Evolutionary conservation across 768 basidiomycete species (phyloP).

Genomic region (Saitozyma sp.): DNA sequence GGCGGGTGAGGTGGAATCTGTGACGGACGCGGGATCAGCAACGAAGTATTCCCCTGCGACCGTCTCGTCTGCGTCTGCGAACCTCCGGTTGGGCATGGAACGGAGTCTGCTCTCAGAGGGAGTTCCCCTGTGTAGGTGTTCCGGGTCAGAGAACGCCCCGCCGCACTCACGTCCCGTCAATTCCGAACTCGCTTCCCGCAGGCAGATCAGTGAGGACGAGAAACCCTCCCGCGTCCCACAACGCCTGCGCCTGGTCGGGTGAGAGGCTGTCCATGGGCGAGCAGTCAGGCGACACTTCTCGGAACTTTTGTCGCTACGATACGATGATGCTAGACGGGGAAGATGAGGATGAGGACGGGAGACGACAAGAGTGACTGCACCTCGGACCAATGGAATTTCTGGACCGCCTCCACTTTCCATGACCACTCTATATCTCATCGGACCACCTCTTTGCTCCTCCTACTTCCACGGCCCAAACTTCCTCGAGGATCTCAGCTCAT

Average conservation of each 20-base stretch:
- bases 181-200: slow-evolving; percentile 50
- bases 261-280: slow-evolving; percentile 28
- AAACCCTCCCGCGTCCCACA: slow-evolving; percentile 52
- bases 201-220: slow-evolving; percentile 49
- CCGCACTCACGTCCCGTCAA: slow-evolving; percentile 50
- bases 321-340: too few relatives aligned
- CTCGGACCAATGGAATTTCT: too few relatives aligned
- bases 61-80: slow-evolving; percentile 2
- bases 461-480: too few relatives aligned
- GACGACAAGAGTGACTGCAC: too few relatives aligned
- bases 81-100: slow-evolving; percentile 10
- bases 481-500: too few relatives aligned
- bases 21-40: background rate
- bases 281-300: too few relatives aligned
- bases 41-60: background rate
- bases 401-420: too few relatives aligned
- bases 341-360: too few relatives aligned
- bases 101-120: background rate
- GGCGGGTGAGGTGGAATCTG: slow-evolving; percentile 38
- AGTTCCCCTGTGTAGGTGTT: background rate
- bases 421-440: too few relatives aligned
- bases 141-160: slow-evolving; percentile 11
- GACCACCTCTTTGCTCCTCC: too few relatives aligned
- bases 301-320: too few relatives aligned
- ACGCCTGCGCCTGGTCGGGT: slow-evolving; percentile 43